A percentile compares a stretch with the other conserved stretches of the same genome.
Conservation (phyloP, 176 grass and related monocot genomes). For the barley (Hordeum vulgare) region DNA sequence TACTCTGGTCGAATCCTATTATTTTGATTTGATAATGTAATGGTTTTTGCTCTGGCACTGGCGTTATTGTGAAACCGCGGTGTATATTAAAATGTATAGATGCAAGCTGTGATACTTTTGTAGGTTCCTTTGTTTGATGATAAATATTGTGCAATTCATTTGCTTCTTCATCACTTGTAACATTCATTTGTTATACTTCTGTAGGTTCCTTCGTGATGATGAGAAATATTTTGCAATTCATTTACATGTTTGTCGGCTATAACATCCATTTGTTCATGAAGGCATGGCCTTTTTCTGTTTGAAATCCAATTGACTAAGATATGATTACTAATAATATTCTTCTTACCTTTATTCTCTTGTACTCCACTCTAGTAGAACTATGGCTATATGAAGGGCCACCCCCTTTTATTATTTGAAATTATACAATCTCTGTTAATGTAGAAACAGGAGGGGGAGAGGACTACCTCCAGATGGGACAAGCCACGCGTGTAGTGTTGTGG, state of each 20-base stretch:
- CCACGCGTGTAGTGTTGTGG: no score
- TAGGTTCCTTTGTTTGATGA: not conserved
- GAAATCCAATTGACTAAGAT: no score
- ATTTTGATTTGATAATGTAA: constrained; percentile 30
- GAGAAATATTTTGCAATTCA: not conserved
- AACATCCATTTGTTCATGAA: not conserved
- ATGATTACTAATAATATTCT: not conserved
- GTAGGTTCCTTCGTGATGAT: not conserved
- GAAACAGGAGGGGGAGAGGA: no score
- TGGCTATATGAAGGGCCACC: no score
- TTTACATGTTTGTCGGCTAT: not conserved
- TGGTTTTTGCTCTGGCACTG: not conserved
- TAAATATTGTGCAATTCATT: not conserved
- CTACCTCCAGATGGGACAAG: no score
- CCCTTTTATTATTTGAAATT: not conserved
- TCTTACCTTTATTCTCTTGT: not conserved
- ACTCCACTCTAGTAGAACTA: not conserved
- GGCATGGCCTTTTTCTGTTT: not conserved
- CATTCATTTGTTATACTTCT: not conserved
- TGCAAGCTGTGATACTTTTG: not conserved
- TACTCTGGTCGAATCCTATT: not conserved
- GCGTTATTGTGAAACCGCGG: not conserved
- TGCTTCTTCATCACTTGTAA: not conserved
- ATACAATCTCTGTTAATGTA: not conserved
- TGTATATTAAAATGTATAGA: constrained; percentile 49